phyloP scores from a whole-genome alignment of 2,329 filamentous ascomycete species.

The Tricladium varicosporioides region DNA sequence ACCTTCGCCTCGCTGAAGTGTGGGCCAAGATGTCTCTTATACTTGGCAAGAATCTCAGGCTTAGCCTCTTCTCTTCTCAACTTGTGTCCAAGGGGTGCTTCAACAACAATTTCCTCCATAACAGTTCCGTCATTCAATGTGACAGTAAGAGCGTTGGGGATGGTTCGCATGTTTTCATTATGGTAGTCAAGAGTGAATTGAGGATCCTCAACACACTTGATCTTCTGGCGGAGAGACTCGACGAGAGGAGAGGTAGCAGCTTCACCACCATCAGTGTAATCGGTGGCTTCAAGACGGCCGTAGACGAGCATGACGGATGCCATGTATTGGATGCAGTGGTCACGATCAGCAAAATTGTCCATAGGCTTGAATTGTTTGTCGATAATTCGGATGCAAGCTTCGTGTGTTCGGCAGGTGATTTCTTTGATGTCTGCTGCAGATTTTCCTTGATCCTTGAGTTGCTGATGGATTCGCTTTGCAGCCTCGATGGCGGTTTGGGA shows the following conservation, averaged over 20 bases:
- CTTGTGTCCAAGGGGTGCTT: slow-evolving; percentile 91
- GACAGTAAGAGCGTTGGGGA: slow-evolving; percentile 94
- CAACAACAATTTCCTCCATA: slow-evolving; percentile 85
- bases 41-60: slow-evolving; percentile 94
- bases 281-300: slow-evolving; percentile 86
- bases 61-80: slow-evolving; percentile 93
- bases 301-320: slow-evolving; percentile 93
- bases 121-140: slow-evolving; percentile 92
- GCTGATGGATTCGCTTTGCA: slow-evolving; percentile 81
- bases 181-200: slow-evolving; percentile 96
- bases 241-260: slow-evolving; percentile 87
- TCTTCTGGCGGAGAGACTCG: slow-evolving; percentile 88
- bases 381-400: slow-evolving; percentile 98
- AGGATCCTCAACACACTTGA: slow-evolving; percentile 94
- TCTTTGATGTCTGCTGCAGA: slow-evolving; percentile 90
- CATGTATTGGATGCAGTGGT: slow-evolving; percentile 99
- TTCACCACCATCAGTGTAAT: slow-evolving; percentile 91
- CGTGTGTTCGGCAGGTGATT: slow-evolving; percentile 93
- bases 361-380: slow-evolving; percentile 99
- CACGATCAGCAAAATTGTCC: slow-evolving; percentile 99
- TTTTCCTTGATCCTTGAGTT: slow-evolving; percentile 83
- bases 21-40: slow-evolving; percentile 83
- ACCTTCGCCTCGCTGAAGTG: slow-evolving; percentile 79
- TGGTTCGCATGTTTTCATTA: slow-evolving; percentile 87
- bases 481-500: slow-evolving; percentile 97